Conservation (phyloP, 1,284 basidiomycete genomes). For the Papiliotrema terrestris region DNA sequence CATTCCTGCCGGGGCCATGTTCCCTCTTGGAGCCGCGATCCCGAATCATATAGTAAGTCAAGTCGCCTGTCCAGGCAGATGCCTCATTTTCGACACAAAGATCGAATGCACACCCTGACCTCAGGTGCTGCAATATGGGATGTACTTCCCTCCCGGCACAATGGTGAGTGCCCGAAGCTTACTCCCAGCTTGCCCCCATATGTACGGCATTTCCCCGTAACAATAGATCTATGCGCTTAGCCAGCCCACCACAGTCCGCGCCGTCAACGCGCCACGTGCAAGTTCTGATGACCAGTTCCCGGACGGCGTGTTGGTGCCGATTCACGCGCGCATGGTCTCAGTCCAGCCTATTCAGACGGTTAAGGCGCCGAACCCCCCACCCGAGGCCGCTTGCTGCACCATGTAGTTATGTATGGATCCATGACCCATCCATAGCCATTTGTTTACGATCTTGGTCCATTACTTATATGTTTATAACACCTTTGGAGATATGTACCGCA, state of each 20-base stretch:
- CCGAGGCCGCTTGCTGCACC: conserved; percentile 21
- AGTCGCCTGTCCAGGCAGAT: too few species aligned
- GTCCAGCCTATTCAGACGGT: conserved; percentile 32
- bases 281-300: conserved; percentile 22
- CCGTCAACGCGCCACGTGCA: too few species aligned
- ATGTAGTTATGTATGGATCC: too few species aligned
- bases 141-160: conserved; percentile 38
- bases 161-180: conserved; percentile 24
- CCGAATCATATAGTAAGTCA: conserved; percentile 16
- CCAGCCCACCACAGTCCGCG: too few species aligned
- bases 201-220: too few species aligned
- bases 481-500: too few species aligned
- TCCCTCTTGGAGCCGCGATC: conserved; percentile 31
- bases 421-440: too few species aligned
- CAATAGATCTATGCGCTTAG: too few species aligned
- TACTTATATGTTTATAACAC: too few species aligned
- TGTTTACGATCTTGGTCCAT: too few species aligned
- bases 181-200: too few species aligned
- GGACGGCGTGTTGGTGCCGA: conserved; percentile 36
- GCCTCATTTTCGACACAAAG: too few species aligned
- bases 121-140: conserved; percentile 26
- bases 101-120: background rate
- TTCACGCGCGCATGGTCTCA: conserved; percentile 38
- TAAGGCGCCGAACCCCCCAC: background rate
- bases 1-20: conserved; percentile 37